Conservation (phyloP, 345 rosid species). For the Trapa incisa region DNA sequence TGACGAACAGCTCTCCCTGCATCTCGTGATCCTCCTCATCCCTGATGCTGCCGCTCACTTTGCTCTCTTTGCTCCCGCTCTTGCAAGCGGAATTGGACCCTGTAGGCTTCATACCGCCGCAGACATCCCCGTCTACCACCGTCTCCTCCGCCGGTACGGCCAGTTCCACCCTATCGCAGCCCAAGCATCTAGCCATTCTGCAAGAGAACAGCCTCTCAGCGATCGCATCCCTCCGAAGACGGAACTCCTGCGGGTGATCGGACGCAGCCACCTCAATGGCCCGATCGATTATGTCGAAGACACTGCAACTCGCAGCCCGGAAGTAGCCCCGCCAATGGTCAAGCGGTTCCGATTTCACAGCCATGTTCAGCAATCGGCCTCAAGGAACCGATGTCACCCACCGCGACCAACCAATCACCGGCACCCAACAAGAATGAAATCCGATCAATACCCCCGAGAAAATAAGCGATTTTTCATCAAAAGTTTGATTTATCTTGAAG, state of each 20-base stretch:
- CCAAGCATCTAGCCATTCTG: slow-evolving; percentile 40
- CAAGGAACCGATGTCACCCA: too few relatives aligned
- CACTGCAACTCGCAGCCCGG: slow-evolving; percentile 17
- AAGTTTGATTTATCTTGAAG: background rate
- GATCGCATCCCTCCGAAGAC: slow-evolving; percentile 50
- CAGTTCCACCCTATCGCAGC: slow-evolving; percentile 52
- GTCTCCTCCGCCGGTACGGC: slow-evolving; percentile 23
- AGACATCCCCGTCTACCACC: slow-evolving; percentile 7
- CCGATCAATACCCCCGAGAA: background rate
- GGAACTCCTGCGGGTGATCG: slow-evolving; percentile 71
- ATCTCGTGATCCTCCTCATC: slow-evolving; percentile 23
- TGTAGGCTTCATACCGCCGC: slow-evolving; percentile 19
- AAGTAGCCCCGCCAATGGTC: slow-evolving; percentile 7
- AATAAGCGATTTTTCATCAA: background rate
- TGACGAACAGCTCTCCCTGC: slow-evolving; percentile 21
- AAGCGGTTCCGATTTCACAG: background rate
- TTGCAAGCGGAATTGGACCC: slow-evolving; percentile 10
- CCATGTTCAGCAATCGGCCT: background rate
- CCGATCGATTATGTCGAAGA: slow-evolving; percentile 62
- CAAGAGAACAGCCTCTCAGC: slow-evolving; percentile 68
- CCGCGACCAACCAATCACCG: background rate
- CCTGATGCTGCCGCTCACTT: slow-evolving; percentile 43
- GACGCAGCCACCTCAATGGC: slow-evolving; percentile 78
- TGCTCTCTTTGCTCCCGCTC: slow-evolving; percentile 47
- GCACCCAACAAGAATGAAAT: too few relatives aligned